Percentiles rank a stretch among this genome's conserved stretches.
These are phyloP conservation scores for Inga oerstediana DNA, from an alignment of 306 rosid genomes.

Conservation along the genomic window DNA sequence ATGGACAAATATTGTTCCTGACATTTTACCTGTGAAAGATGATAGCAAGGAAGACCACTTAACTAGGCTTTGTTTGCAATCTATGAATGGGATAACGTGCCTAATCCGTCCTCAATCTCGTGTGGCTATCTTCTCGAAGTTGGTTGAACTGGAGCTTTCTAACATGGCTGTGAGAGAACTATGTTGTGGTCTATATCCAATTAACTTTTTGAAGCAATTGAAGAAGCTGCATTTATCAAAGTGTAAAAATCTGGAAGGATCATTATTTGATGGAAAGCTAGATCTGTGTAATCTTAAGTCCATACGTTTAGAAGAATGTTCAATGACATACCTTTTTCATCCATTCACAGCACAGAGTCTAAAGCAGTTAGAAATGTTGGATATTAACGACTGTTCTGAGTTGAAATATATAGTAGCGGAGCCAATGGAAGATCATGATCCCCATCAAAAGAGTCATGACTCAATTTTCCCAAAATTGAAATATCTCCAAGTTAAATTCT, in stretches of 20 bases:
- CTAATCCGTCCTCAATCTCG: neutral
- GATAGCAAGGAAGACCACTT: neutral
- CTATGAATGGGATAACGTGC: neutral
- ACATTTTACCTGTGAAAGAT: slow-evolving; percentile 8
- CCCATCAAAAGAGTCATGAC: neutral
- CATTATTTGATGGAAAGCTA: neutral
- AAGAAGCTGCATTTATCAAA: fast-evolving
- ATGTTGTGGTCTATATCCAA: neutral
- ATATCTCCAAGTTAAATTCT: fast-evolving
- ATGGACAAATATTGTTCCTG: slow-evolving; percentile 28
- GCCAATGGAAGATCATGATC: neutral
- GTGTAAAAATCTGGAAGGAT: neutral
- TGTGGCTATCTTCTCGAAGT: slow-evolving; percentile 14
- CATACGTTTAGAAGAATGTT: neutral
- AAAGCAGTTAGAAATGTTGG: neutral
- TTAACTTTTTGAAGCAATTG: neutral
- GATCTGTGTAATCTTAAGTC: neutral
- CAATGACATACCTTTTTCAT: slow-evolving; percentile 2
- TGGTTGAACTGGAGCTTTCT: neutral
- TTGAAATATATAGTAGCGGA: neutral
- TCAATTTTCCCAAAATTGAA: neutral
- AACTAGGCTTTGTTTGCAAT: neutral
- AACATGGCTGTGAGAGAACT: neutral
- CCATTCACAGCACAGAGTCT: slow-evolving; percentile 1
- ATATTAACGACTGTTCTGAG: neutral